These are phyloP conservation scores for Chlorella sp. DNA, from an alignment of 139 green algal species.

Conservation along the genomic window DNA sequence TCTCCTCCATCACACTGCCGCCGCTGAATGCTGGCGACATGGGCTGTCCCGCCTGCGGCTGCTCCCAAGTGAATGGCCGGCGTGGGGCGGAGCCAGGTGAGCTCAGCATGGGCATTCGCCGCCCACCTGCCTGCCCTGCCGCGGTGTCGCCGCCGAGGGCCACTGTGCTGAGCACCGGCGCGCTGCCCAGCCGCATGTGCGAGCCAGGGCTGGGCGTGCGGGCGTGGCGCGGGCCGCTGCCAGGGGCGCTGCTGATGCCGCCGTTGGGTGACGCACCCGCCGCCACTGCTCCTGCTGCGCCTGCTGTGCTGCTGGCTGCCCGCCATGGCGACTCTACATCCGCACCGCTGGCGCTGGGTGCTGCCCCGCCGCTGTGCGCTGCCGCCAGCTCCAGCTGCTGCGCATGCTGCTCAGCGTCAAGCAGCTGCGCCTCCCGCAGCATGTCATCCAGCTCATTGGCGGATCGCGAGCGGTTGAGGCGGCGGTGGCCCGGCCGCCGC, in stretches of 20 bases:
- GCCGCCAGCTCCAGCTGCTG: neutral
- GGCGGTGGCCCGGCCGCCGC: constrained; percentile 12
- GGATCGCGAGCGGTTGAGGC: constrained; percentile 12
- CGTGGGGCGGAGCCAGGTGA: neutral
- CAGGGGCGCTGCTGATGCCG: neutral
- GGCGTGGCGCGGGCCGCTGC: neutral
- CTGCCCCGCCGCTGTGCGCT: neutral
- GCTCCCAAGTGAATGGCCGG: neutral
- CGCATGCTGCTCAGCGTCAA: neutral
- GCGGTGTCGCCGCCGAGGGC: neutral
- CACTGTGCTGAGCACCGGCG: neutral
- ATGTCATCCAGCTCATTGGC: constrained; percentile 27
- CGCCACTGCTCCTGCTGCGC: neutral
- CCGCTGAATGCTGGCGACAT: constrained; percentile 9
- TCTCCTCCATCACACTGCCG: neutral
- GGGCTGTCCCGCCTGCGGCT: neutral
- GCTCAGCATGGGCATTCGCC: neutral
- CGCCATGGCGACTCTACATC: neutral
- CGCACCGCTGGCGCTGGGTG: neutral
- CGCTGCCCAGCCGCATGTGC: neutral
- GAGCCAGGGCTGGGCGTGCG: neutral
- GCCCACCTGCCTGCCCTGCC: neutral
- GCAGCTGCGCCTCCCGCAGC: neutral
- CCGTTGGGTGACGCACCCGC: neutral
- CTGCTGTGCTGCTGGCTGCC: neutral